Percentiles rank a stretch among this genome's conserved stretches.
Evolutionary conservation across 2,329 filamentous ascomycete species (phyloP).

Genomic region (Hypoxylon sp.): DNA sequence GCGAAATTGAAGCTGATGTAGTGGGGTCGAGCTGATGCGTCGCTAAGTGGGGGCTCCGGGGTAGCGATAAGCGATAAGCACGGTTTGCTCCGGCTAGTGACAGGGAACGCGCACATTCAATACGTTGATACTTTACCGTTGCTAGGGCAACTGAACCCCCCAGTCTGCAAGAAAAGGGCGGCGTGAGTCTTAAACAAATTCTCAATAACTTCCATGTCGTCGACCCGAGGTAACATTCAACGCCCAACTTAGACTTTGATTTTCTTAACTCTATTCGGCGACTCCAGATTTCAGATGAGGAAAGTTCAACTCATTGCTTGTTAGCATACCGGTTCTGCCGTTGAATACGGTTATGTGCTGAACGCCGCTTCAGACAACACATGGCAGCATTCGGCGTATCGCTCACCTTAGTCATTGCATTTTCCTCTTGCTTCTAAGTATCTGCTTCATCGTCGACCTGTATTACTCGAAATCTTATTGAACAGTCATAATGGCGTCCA

Average conservation of each 20-base stretch:
- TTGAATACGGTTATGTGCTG: slow-evolving; percentile 40
- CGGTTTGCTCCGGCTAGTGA: slow-evolving; percentile 2
- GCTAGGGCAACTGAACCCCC: slow-evolving; percentile 29
- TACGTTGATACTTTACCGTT: slow-evolving; percentile 16
- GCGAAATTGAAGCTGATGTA: slow-evolving; percentile 23
- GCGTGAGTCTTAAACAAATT: slow-evolving; percentile 36
- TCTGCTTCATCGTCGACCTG: slow-evolving; percentile 29
- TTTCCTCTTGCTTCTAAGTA: slow-evolving; percentile 41
- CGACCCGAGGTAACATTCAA: slow-evolving; percentile 26
- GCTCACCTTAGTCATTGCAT: slow-evolving; percentile 43
- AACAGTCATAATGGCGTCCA: slow-evolving; percentile 46
- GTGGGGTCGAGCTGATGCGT: slow-evolving; percentile 22
- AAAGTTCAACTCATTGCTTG: slow-evolving; percentile 22
- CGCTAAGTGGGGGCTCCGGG: slow-evolving; percentile 22
- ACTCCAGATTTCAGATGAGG: slow-evolving; percentile 31
- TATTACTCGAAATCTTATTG: slow-evolving; percentile 22
- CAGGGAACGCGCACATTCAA: background rate
- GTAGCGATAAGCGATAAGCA: slow-evolving; percentile 29
- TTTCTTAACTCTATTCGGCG: slow-evolving; percentile 4
- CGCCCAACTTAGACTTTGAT: slow-evolving; percentile 9
- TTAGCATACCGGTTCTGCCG: slow-evolving; percentile 27
- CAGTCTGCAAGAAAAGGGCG: slow-evolving; percentile 31
- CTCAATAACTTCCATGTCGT: slow-evolving; percentile 25
- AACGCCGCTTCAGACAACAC: slow-evolving; percentile 36
- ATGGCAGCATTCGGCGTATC: slow-evolving; percentile 41